Conservation (phyloP, 2,329 filamentous ascomycete genomes). For the Penicillium sp. region DNA sequence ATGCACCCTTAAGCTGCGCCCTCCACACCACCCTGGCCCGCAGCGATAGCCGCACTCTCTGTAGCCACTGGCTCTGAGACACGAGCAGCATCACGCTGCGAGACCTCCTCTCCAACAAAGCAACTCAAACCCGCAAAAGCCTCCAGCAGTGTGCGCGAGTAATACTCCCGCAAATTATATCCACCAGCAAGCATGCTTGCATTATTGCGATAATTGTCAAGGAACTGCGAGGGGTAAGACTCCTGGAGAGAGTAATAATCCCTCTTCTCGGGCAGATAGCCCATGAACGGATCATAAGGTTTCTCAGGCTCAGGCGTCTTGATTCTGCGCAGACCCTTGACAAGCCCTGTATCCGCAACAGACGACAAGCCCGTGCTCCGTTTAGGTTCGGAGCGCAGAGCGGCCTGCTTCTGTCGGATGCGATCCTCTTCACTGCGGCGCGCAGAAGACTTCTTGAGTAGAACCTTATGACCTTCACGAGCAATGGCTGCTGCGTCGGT, state of each 20-base stretch:
- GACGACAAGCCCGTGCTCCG: slow-evolving; percentile 24
- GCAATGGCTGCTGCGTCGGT: slow-evolving; percentile 60
- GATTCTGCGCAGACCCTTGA: slow-evolving; percentile 76
- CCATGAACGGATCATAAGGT: slow-evolving; percentile 87
- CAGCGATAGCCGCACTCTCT: slow-evolving; percentile 33
- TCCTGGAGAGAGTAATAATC: slow-evolving; percentile 71
- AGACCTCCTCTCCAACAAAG: slow-evolving; percentile 75
- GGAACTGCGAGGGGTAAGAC: slow-evolving; percentile 73
- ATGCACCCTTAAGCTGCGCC: neutral
- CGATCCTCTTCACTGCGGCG: slow-evolving; percentile 57
- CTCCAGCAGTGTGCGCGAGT: slow-evolving; percentile 77
- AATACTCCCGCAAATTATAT: slow-evolving; percentile 81
- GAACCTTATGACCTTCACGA: slow-evolving; percentile 58
- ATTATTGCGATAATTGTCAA: slow-evolving; percentile 68
- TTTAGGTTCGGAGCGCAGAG: slow-evolving; percentile 37
- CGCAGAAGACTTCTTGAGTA: slow-evolving; percentile 72
- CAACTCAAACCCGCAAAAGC: slow-evolving; percentile 88
- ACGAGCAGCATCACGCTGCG: slow-evolving; percentile 30
- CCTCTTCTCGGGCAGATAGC: slow-evolving; percentile 62
- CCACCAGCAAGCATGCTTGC: slow-evolving; percentile 72
- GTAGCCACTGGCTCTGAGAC: slow-evolving; percentile 28
- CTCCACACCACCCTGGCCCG: slow-evolving; percentile 3
- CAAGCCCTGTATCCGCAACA: slow-evolving; percentile 50
- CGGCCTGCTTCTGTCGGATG: slow-evolving; percentile 48
- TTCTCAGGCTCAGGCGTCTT: slow-evolving; percentile 65